phyloP scores from a whole-genome alignment of 805 yeast genomes.

The Maudiozyma barnettii region DNA sequence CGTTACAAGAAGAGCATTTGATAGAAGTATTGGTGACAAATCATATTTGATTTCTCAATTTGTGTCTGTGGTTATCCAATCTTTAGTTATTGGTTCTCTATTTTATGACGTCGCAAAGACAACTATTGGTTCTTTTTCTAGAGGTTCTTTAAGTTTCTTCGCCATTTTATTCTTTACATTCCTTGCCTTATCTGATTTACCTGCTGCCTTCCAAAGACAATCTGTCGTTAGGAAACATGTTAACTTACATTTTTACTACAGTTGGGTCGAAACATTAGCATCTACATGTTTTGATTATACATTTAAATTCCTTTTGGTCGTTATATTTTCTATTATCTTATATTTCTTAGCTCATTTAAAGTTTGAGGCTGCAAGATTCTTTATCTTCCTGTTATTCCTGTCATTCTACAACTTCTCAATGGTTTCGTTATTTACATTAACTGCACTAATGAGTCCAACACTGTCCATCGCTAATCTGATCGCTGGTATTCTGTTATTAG shows the following conservation, averaged over 20 bases:
- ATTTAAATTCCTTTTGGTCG: constrained; percentile 35
- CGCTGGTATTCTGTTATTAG: constrained; percentile 47
- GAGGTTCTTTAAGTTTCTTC: constrained; percentile 46
- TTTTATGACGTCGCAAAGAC: constrained; percentile 37
- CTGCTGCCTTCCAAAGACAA: constrained; percentile 37
- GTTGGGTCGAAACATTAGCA: constrained; percentile 59
- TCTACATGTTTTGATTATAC: constrained; percentile 51
- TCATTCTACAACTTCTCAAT: constrained; percentile 37
- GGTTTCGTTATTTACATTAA: constrained; percentile 42
- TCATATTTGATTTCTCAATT: constrained; percentile 34
- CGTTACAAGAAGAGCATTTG: constrained; percentile 38
- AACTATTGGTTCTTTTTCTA: constrained; percentile 41
- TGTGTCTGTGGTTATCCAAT: constrained; percentile 33
- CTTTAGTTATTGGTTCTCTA: constrained; percentile 40
- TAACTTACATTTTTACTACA: constrained; percentile 53
- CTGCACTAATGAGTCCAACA: constrained; percentile 43
- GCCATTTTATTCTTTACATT: constrained; percentile 47
- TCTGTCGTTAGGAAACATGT: constrained; percentile 56
- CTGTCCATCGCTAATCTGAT: constrained; percentile 51
- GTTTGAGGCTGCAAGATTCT: constrained; percentile 40
- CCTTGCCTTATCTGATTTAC: constrained; percentile 47
- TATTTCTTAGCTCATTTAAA: constrained; percentile 48
- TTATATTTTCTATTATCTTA: constrained; percentile 37
- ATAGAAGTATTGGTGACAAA: constrained; percentile 37
- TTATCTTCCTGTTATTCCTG: constrained; percentile 39